Conservation (phyloP, 805 yeast species). For the Dipodascus albidus region DNA sequence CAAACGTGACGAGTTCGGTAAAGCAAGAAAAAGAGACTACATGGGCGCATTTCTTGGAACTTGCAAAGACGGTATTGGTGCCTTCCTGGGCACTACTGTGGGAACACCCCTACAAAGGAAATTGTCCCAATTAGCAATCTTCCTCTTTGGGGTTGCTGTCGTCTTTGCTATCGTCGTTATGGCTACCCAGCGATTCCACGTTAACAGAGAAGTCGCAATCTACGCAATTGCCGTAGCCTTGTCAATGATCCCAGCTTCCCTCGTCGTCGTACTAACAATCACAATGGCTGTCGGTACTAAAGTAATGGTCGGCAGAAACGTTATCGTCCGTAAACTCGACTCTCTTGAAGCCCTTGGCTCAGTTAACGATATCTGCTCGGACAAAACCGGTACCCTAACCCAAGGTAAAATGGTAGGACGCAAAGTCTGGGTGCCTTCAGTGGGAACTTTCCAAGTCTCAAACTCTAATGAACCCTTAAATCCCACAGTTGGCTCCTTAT, state of each 20-base stretch:
- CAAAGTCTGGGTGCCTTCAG: conserved; percentile 54
- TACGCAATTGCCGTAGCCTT: conserved; percentile 81
- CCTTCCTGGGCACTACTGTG: conserved; percentile 59
- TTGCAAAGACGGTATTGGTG: conserved; percentile 44
- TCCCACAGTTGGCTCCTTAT: conserved; percentile 46
- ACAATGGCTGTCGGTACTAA: conserved; percentile 79
- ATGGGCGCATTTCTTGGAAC: conserved; percentile 37
- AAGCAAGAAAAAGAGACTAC: conserved; percentile 34
- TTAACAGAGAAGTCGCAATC: conserved; percentile 72
- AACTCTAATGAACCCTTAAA: conserved; percentile 50
- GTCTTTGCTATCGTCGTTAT: conserved; percentile 74
- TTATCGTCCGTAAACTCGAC: conserved; percentile 65
- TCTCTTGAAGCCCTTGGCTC: conserved; percentile 74
- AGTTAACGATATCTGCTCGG: conserved; percentile 80
- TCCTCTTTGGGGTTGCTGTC: conserved; percentile 67
- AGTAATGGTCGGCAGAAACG: conserved; percentile 56
- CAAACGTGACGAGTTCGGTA: conserved; percentile 33
- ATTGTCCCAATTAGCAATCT: conserved; percentile 64
- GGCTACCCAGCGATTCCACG: conserved; percentile 69
- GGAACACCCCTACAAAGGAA: conserved; percentile 79
- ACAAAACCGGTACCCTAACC: conserved; percentile 73
- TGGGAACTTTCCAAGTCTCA: conserved; percentile 45
- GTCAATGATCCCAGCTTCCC: conserved; percentile 73
- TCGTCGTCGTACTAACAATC: conserved; percentile 71
- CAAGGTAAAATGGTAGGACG: conserved; percentile 72